phyloP scores from a whole-genome alignment of 2,329 filamentous ascomycete species.

The Talaromyces sp. region DNA sequence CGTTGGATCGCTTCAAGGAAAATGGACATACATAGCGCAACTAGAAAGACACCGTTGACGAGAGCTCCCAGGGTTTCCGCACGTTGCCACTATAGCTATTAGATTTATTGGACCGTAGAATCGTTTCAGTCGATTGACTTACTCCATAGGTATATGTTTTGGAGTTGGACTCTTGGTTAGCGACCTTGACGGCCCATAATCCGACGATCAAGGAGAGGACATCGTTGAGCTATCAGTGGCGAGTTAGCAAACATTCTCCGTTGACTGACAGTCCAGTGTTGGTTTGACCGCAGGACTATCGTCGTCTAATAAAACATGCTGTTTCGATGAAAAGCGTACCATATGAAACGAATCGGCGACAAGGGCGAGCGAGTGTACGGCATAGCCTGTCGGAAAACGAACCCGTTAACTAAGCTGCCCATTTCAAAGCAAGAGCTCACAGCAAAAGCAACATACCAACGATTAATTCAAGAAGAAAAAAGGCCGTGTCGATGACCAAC shows the following conservation, averaged over 20 bases:
- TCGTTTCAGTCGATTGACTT: slow-evolving; percentile 36
- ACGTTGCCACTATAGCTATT: slow-evolving; percentile 73
- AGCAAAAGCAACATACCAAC: slow-evolving; percentile 50
- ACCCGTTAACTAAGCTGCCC: neutral
- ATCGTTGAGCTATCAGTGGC: slow-evolving; percentile 72
- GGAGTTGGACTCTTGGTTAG: slow-evolving; percentile 72
- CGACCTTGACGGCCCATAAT: slow-evolving; percentile 89
- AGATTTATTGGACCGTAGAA: neutral
- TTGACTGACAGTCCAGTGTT: neutral
- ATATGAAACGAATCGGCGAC: slow-evolving; percentile 98
- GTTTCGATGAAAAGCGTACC: slow-evolving; percentile 52
- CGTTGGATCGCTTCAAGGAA: slow-evolving; percentile 91
- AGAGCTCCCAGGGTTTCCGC: slow-evolving; percentile 95
- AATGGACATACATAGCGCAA: slow-evolving; percentile 93
- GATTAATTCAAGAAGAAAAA: slow-evolving; percentile 86
- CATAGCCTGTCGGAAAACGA: slow-evolving; percentile 56
- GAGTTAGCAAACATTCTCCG: neutral
- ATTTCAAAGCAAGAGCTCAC: neutral
- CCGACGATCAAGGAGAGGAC: slow-evolving; percentile 91
- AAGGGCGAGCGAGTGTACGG: slow-evolving; percentile 85
- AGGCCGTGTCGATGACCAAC: slow-evolving; percentile 81
- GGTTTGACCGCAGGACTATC: neutral
- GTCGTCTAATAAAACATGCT: neutral
- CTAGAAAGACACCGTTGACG: slow-evolving; percentile 95
- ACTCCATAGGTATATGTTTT: slow-evolving; percentile 95